Percentiles rank a stretch among this genome's conserved stretches.
phyloP scores from a whole-genome alignment of 177 flowering plant species.

The Vitis hybrid region DNA sequence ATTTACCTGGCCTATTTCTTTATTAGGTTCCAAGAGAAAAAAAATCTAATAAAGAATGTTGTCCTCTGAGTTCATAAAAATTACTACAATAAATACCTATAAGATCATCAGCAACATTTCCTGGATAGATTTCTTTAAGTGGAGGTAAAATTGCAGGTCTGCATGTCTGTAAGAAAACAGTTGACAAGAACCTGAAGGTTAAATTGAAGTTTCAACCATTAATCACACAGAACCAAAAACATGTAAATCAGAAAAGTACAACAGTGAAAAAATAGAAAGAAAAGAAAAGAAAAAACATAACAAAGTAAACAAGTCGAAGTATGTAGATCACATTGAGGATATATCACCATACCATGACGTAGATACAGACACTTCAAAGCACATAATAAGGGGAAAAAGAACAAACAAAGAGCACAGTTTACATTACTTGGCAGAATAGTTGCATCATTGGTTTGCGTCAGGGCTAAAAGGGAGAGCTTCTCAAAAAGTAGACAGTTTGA shows the following conservation, averaged over 20 bases:
- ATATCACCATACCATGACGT: background rate
- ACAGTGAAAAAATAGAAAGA: background rate
- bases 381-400: background rate
- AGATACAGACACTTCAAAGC: background rate
- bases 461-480: background rate
- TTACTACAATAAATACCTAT: constrained; percentile 43
- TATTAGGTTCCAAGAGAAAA: too few species aligned
- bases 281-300: background rate
- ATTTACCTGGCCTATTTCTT: too few species aligned
- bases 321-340: background rate
- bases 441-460: background rate
- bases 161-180: constrained; percentile 64
- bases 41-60: too few species aligned
- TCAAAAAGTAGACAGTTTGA: background rate
- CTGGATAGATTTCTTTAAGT: constrained; percentile 65
- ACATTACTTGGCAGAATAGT: background rate
- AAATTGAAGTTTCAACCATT: background rate
- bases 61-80: too few species aligned
- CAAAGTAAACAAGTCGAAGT: background rate
- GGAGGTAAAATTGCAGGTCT: constrained; percentile 91
- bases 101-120: constrained; percentile 70
- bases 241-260: background rate
- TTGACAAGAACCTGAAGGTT: background rate
- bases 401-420: background rate
- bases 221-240: background rate